These are phyloP conservation scores for Pleurotus djamor DNA, from an alignment of 768 basidiomycete genomes.

Conservation along the genomic window DNA sequence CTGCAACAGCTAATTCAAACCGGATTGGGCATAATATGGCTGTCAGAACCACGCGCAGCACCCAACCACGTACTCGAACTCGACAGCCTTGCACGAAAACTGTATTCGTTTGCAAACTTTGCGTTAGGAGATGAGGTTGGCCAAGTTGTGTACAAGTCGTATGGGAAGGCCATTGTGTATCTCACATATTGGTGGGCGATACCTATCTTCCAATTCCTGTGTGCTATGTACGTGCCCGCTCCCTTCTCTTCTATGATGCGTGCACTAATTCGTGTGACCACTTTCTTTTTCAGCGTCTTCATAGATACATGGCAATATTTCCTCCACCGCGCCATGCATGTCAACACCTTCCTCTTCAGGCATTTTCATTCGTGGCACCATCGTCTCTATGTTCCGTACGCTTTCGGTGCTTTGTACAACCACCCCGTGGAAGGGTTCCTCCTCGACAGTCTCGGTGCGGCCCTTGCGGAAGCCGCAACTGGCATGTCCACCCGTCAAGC, in stretches of 20 bases:
- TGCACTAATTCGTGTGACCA: not conserved
- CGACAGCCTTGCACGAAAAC: slow-evolving; percentile 34
- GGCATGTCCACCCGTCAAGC: slow-evolving; percentile 81
- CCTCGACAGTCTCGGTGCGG: slow-evolving; percentile 82
- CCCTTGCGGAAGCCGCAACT: slow-evolving; percentile 67
- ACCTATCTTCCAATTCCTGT: slow-evolving; percentile 66
- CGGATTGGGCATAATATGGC: slow-evolving; percentile 62
- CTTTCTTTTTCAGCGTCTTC: slow-evolving; percentile 60
- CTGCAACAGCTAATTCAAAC: slow-evolving; percentile 90
- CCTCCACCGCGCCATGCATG: slow-evolving; percentile 89
- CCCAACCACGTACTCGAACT: slow-evolving; percentile 40
- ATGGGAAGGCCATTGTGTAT: slow-evolving; percentile 38
- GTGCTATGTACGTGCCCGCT: slow-evolving; percentile 74
- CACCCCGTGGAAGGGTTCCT: slow-evolving; percentile 94
- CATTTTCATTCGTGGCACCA: slow-evolving; percentile 95
- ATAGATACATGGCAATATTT: slow-evolving; percentile 99
- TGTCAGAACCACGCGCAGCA: slow-evolving; percentile 42
- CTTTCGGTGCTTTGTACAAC: slow-evolving; percentile 96
- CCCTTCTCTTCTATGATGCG: not conserved
- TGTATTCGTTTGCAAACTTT: slow-evolving; percentile 34
- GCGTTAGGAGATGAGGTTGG: slow-evolving; percentile 40
- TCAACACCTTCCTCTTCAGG: slow-evolving; percentile 87
- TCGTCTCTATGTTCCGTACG: slow-evolving; percentile 94
- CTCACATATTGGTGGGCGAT: slow-evolving; percentile 93
- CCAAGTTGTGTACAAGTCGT: slow-evolving; percentile 30